Percentiles rank a stretch among this genome's conserved stretches.
Evolutionary conservation across 2,329 filamentous ascomycete species (phyloP).

Genomic region (Penicillium sp.): DNA sequence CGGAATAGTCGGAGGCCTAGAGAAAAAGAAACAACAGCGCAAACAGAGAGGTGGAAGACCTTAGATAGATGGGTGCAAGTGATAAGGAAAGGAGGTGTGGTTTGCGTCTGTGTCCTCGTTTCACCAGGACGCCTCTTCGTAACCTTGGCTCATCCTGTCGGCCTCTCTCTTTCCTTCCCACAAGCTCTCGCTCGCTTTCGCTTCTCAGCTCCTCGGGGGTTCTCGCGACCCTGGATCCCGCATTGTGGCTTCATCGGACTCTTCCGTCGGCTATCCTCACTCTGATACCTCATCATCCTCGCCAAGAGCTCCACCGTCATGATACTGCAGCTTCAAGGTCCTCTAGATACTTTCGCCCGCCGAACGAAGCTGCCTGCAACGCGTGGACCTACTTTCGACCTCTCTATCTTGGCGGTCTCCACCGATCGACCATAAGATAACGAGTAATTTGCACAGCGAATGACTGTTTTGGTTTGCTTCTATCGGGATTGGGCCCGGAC

Average conservation of each 20-base stretch:
- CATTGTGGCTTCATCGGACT: neutral
- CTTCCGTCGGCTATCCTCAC: conserved; percentile 6
- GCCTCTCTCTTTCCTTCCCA: neutral
- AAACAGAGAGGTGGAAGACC: neutral
- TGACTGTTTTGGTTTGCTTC: conserved; percentile 4
- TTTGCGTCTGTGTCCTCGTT: neutral
- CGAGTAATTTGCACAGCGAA: conserved; percentile 7
- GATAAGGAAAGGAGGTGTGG: conserved; percentile 4
- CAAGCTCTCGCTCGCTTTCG: neutral
- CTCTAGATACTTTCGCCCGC: neutral
- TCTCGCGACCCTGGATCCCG: neutral
- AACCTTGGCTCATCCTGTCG: neutral
- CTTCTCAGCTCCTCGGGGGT: neutral
- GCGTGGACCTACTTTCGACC: conserved; percentile 6
- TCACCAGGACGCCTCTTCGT: conserved; percentile 10
- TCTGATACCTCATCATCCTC: neutral
- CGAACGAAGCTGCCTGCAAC: conserved; percentile 16
- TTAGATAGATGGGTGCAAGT: neutral
- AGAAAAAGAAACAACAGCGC: neutral
- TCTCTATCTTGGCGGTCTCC: conserved; percentile 19
- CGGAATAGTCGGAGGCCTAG: neutral
- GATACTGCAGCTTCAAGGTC: conserved; percentile 2
- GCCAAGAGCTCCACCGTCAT: conserved; percentile 14
- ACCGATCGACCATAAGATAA: conserved; percentile 19
- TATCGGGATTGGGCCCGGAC: conserved; percentile 8